Base-by-base conservation (phyloP, 805 yeast species). In the Maudiozyma serrabonitensis region DNA sequence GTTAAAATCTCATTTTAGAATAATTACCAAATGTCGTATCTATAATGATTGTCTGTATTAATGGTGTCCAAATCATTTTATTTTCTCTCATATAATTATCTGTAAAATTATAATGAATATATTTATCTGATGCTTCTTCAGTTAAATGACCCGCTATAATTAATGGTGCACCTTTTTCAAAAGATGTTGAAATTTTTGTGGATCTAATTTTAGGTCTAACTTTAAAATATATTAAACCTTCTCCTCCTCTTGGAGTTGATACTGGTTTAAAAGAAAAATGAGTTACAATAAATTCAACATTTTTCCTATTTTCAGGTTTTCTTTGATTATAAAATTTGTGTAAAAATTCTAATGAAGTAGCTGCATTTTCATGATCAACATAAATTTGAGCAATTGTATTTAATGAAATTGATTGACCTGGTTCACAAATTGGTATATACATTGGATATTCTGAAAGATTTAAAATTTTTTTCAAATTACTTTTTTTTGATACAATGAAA, bases 371-470 rank as follows among this genome's bases (percentile, higher is more conserved):
- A n/a, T 9, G 46, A 35, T 55, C 52, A 9, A 53, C 42, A 51
- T 52, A 55, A 15, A 57, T 49, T 34, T 50, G 51, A 2, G 53
- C 52, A 9, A 56, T 42, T 43, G 56, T 57, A 13, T 21, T 32
- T 18, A 32, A 37, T 12, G 53, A 50, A 7, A 49, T 46, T 15
- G 32, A 41, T 4, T 43, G 26, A n/a, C 53, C 55, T 26, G 54
- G 44, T 21, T 46, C 35, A 2, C 48, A 19, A 34, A 55, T 48
- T 4, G 61, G 62, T 7, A 59, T 54, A 38, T 53, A 54, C 44
- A 55, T 41, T 9, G 62, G 62, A 26, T 56, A 56, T 21, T 55
- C 54, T 15, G 53, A 52, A 8, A 56, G 23, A 37, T 49, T 47
- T 9, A 9, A 11, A 31, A 47, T 21, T 35, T 49, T 52, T 42